These are phyloP conservation scores for Hydnomerulius pinastri DNA, from an alignment of 768 basidiomycete genomes.

Conservation along the genomic window DNA sequence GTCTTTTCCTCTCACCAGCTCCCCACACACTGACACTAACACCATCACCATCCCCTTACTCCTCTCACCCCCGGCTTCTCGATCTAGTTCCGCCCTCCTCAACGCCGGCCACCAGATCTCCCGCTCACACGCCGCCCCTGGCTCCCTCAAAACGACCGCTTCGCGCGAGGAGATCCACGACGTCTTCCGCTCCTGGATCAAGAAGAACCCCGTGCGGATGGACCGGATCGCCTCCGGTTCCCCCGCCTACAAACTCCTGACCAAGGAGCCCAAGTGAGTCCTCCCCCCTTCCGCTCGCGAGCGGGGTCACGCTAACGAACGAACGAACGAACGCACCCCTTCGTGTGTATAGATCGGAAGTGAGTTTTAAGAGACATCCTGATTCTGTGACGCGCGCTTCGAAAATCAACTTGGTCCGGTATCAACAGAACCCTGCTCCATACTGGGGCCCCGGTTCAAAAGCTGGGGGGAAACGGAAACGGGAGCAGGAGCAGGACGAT, in stretches of 20 bases:
- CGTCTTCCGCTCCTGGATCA: conserved; percentile 83
- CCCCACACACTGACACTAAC: too few species aligned
- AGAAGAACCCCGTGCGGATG: conserved; percentile 78
- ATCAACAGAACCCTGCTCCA: conserved; percentile 87
- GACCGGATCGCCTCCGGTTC: conserved; percentile 78
- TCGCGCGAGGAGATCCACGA: conserved; percentile 72
- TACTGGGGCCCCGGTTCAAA: conserved; percentile 91
- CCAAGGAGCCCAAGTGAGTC: conserved; percentile 65
- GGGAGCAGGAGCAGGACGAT: conserved; percentile 18
- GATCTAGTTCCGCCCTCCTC: conserved; percentile 78
- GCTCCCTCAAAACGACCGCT: conserved; percentile 91
- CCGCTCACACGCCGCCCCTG: conserved; percentile 86
- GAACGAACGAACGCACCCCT: not conserved
- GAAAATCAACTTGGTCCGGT: conserved; percentile 79
- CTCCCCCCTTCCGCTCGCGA: not conserved
- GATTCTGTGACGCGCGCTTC: conserved; percentile 58
- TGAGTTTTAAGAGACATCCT: conserved; percentile 80
- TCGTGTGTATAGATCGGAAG: conserved; percentile 45
- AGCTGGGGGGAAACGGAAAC: conserved; percentile 45
- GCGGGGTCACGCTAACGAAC: not conserved
- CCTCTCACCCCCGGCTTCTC: not conserved
- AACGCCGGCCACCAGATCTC: conserved; percentile 85
- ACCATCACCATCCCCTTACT: not conserved
- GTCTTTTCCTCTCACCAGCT: too few species aligned
- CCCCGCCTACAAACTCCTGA: conserved; percentile 69